Conservation (phyloP, 192 early-diverging fungal species). For the Paraglomus occultum region DNA sequence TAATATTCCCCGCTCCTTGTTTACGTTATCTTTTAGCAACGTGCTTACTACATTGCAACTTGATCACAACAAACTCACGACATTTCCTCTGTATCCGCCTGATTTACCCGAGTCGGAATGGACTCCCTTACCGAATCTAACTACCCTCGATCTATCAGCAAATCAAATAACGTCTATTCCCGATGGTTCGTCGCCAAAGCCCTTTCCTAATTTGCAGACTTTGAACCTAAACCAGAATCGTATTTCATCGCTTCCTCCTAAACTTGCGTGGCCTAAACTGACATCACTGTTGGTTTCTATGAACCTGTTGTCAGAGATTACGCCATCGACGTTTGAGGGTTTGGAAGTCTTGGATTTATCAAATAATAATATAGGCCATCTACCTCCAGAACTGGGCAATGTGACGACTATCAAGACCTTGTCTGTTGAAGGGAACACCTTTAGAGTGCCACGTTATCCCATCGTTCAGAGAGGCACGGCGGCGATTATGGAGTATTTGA, state of each 20-base stretch:
- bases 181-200: slow-evolving; percentile 21
- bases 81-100: slow-evolving; percentile 45
- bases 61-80: slow-evolving; percentile 49
- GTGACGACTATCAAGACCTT: slow-evolving; percentile 45
- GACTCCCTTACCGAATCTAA: slow-evolving; percentile 40
- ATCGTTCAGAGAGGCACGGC: slow-evolving; percentile 52
- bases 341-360: slow-evolving; percentile 49
- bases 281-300: slow-evolving; percentile 38
- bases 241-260: slow-evolving; percentile 38
- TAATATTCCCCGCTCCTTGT: slow-evolving; percentile 28
- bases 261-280: slow-evolving; percentile 47
- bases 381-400: slow-evolving; percentile 53
- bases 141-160: slow-evolving; percentile 43
- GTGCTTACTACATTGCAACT: slow-evolving; percentile 43
- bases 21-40: slow-evolving; percentile 25
- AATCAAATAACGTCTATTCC: slow-evolving; percentile 41
- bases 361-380: slow-evolving; percentile 49
- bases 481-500: slow-evolving; percentile 56
- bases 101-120: slow-evolving; percentile 18
- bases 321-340: slow-evolving; percentile 41
- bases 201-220: slow-evolving; percentile 48
- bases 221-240: slow-evolving; percentile 41
- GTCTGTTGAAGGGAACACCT: slow-evolving; percentile 51
- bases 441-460: slow-evolving; percentile 51
- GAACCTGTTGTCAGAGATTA: slow-evolving; percentile 44